A percentile compares a stretch with the other conserved stretches of the same genome.
Conservation (phyloP, 495 filamentous ascomycete species). For the Xylaria acuta region DNA sequence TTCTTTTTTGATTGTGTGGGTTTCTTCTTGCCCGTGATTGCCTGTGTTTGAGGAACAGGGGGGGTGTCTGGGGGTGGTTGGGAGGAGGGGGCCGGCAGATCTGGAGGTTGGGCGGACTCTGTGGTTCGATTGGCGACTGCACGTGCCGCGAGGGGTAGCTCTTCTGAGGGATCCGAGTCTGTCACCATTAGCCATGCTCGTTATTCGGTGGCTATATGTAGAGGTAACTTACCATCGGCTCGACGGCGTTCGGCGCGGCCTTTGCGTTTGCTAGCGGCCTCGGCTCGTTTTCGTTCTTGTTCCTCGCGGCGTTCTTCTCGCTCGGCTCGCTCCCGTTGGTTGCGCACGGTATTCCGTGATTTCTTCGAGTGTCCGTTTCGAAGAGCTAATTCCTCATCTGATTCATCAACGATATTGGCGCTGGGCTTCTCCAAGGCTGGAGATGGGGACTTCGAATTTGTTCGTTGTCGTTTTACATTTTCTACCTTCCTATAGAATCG, state of each 20-base stretch:
- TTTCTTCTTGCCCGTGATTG: conserved; percentile 67
- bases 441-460: conserved; percentile 73
- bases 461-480: conserved; percentile 70
- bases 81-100: conserved; percentile 46
- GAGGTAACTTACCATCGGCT: conserved; percentile 69
- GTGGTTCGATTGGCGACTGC: conserved; percentile 40
- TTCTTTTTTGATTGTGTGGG: conserved; percentile 69
- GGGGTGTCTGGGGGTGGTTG: conserved; percentile 63
- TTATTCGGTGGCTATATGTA: conserved; percentile 12
- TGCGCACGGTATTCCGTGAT: conserved; percentile 68
- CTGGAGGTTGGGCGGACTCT: conserved; percentile 41
- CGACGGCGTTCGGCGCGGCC: conserved; percentile 73
- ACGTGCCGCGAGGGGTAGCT: conserved; percentile 57
- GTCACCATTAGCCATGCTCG: conserved; percentile 31
- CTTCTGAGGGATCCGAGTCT: conserved; percentile 69
- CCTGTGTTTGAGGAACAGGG: conserved; percentile 50
- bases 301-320: conserved; percentile 80
- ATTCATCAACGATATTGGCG: conserved; percentile 62
- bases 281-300: conserved; percentile 68
- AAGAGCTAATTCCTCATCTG: conserved; percentile 70
- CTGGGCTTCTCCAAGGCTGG: conserved; percentile 57
- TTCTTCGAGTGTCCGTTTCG: conserved; percentile 65
- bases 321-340: conserved; percentile 73
- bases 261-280: conserved; percentile 77
- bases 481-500: conserved; percentile 52